Evolutionary conservation across 2,329 filamentous ascomycete species (phyloP).

Genomic region (Penicillium sp.): DNA sequence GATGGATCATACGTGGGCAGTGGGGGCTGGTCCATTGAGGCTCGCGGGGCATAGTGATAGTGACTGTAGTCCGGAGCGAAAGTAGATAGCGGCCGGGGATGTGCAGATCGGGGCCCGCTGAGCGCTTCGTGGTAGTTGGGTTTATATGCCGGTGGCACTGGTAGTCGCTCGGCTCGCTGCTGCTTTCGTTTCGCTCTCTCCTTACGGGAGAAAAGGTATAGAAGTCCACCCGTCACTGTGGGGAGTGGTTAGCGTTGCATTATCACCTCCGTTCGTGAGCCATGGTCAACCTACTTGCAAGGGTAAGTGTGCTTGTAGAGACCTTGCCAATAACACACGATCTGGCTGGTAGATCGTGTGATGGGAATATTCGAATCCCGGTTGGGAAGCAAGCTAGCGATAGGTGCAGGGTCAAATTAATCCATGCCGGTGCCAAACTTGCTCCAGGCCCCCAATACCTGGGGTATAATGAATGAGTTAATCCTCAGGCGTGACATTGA

Average conservation of each 20-base stretch:
- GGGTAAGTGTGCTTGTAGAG: background rate
- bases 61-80: slow-evolving; percentile 22
- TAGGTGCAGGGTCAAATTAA: slow-evolving; percentile 5
- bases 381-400: slow-evolving; percentile 1
- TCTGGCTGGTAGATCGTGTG: slow-evolving; percentile 11
- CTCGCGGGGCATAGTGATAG: slow-evolving; percentile 14
- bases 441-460: background rate
- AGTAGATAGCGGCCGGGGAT: slow-evolving; percentile 24
- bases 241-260: slow-evolving; percentile 7
- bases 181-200: slow-evolving; percentile 22
- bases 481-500: background rate
- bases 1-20: slow-evolving; percentile 36
- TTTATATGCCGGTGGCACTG: slow-evolving; percentile 19
- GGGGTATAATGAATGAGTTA: background rate
- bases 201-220: slow-evolving; percentile 23
- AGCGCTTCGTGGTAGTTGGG: slow-evolving; percentile 8
- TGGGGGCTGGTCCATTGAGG: slow-evolving; percentile 26
- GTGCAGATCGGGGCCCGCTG: slow-evolving; percentile 16
- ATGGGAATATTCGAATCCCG: slow-evolving; percentile 3
- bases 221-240: slow-evolving; percentile 19
- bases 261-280: slow-evolving; percentile 5
- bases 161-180: slow-evolving; percentile 5
- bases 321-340: background rate
- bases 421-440: background rate
- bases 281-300: slow-evolving; percentile 13